Conservation (phyloP, 176 grass and related monocot species). For the sorghum (Sorghum bicolor) region Sorghum_bicolor_NCBIv3 NC_012879.2:54282001-54282500, state of each 20-base stretch:
- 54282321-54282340: neutral
- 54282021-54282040: slow-evolving; percentile 4
- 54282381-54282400: neutral
- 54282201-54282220: neutral
- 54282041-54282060: neutral
- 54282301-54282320: neutral
- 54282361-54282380: neutral
- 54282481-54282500: slow-evolving; percentile 84
- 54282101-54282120: neutral
- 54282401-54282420: neutral
- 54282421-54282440: neutral
- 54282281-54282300: neutral
- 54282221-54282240: slow-evolving; percentile 13
- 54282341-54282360: neutral
- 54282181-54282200: neutral
- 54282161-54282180: neutral
- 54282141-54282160: neutral
- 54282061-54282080: neutral
- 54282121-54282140: neutral
- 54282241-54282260: neutral
- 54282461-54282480: slow-evolving; percentile 62
- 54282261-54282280: neutral
- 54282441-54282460: neutral
- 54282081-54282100: neutral
- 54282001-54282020: neutral